Evolutionary conservation across 108 stramenopile genomes (phyloP).

Genomic region (Nannochloropsis gaditana): DNA sequence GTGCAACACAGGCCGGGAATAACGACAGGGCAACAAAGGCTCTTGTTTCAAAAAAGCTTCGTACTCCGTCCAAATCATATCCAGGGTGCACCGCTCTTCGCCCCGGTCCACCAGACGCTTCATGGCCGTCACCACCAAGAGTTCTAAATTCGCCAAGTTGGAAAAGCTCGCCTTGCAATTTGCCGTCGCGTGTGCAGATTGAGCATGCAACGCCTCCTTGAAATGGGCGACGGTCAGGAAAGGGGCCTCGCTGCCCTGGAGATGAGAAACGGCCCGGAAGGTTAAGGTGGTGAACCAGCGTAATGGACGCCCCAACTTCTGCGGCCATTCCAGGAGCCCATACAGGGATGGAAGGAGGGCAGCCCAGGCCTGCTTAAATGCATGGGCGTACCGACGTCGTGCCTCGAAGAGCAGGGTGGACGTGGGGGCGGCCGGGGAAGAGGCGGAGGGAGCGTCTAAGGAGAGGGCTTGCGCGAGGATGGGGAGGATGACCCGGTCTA

Average conservation of each 20-base stretch:
- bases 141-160: neutral
- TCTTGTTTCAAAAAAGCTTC: slow-evolving; percentile 17
- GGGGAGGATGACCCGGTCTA: neutral
- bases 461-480: neutral
- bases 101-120: neutral
- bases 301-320: neutral
- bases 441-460: neutral
- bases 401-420: neutral
- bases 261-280: neutral
- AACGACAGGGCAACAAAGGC: neutral
- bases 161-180: neutral
- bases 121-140: slow-evolving; percentile 3
- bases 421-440: neutral
- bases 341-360: neutral
- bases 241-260: neutral
- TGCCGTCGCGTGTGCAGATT: neutral
- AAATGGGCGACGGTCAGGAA: neutral
- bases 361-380: neutral
- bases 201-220: neutral
- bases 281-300: slow-evolving; percentile 17
- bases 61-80: slow-evolving; percentile 2
- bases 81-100: neutral
- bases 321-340: neutral
- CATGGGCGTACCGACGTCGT: slow-evolving; percentile 6
- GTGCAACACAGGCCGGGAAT: neutral